A percentile compares a stretch with the other conserved stretches of the same genome.
Evolutionary conservation across 1,139 yeast genomes (phyloP).

Genomic region (Candida sp.): DNA sequence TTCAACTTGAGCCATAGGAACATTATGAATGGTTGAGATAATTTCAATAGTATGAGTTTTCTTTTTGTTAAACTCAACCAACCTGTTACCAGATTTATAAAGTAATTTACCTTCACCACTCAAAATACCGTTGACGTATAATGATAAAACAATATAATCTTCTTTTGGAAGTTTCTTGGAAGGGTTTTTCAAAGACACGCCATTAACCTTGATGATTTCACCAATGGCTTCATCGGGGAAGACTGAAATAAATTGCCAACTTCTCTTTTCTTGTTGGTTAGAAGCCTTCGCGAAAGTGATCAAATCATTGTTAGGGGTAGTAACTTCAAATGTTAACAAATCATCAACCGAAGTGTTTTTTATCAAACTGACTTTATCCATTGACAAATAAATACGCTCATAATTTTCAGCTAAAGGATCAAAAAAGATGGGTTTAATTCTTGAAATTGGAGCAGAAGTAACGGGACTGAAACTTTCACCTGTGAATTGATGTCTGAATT

Average conservation of each 20-base stretch:
- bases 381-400: slow-evolving; percentile 57
- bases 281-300: slow-evolving; percentile 66
- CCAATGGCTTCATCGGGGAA: slow-evolving; percentile 73
- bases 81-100: slow-evolving; percentile 38
- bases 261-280: slow-evolving; percentile 49
- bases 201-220: slow-evolving; percentile 59
- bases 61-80: slow-evolving; percentile 40
- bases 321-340: slow-evolving; percentile 47
- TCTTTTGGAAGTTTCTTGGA: slow-evolving; percentile 35
- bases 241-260: slow-evolving; percentile 80
- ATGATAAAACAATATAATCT: slow-evolving; percentile 56
- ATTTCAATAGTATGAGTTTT: slow-evolving; percentile 35
- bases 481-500: slow-evolving; percentile 58
- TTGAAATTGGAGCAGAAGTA: slow-evolving; percentile 50
- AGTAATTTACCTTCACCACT: slow-evolving; percentile 53
- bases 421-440: slow-evolving; percentile 60
- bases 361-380: slow-evolving; percentile 48
- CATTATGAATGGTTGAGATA: slow-evolving; percentile 26
- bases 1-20: slow-evolving; percentile 52
- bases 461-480: slow-evolving; percentile 35
- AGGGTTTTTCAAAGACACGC: slow-evolving; percentile 40
- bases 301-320: slow-evolving; percentile 43
- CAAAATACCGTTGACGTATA: slow-evolving; percentile 61
- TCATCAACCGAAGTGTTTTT: slow-evolving; percentile 29
- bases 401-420: slow-evolving; percentile 60